These are phyloP conservation scores for Lipomyces orientalis DNA, from an alignment of 805 yeast species.

Conservation along the genomic window DNA sequence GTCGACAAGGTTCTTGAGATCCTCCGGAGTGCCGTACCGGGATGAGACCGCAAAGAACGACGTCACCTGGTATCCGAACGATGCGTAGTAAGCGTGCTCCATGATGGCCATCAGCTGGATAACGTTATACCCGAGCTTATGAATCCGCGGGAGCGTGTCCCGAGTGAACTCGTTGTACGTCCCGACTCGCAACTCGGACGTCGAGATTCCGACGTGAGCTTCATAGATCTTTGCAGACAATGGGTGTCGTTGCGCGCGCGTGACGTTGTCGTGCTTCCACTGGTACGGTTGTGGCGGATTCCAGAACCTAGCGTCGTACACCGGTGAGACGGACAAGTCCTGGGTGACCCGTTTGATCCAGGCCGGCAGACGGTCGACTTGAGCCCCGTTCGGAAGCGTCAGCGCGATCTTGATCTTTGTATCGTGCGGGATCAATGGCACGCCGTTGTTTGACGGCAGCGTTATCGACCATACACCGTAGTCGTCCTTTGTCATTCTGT, in stretches of 20 bases:
- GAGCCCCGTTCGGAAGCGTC: conserved; percentile 68
- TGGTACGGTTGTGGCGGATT: conserved; percentile 68
- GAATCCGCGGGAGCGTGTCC: conserved; percentile 82
- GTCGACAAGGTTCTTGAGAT: conserved; percentile 85
- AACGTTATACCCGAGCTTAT: conserved; percentile 85
- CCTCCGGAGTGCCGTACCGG: conserved; percentile 94
- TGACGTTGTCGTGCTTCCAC: conserved; percentile 56
- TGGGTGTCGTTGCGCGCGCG: conserved; percentile 49
- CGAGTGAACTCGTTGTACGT: conserved; percentile 82
- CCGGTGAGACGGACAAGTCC: conserved; percentile 51
- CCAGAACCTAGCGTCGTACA: conserved; percentile 92
- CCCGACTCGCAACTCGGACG: conserved; percentile 86
- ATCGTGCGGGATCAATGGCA: conserved; percentile 77
- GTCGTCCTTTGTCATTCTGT: conserved; percentile 63
- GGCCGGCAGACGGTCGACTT: conserved; percentile 82
- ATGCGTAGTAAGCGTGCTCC: conserved; percentile 99
- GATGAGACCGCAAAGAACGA: conserved; percentile 89
- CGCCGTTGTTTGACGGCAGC: conserved; percentile 62
- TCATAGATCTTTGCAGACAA: conserved; percentile 79
- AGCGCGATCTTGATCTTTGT: conserved; percentile 71
- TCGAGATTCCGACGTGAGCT: conserved; percentile 91
- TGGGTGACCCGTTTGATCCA: conserved; percentile 86
- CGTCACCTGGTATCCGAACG: conserved; percentile 97
- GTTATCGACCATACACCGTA: conserved; percentile 73
- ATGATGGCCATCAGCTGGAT: conserved; percentile 96